A percentile compares a stretch with the other conserved stretches of the same genome.
Conservation (phyloP, 495 filamentous ascomycete species). For the Trichoderma gamsii region DNA sequence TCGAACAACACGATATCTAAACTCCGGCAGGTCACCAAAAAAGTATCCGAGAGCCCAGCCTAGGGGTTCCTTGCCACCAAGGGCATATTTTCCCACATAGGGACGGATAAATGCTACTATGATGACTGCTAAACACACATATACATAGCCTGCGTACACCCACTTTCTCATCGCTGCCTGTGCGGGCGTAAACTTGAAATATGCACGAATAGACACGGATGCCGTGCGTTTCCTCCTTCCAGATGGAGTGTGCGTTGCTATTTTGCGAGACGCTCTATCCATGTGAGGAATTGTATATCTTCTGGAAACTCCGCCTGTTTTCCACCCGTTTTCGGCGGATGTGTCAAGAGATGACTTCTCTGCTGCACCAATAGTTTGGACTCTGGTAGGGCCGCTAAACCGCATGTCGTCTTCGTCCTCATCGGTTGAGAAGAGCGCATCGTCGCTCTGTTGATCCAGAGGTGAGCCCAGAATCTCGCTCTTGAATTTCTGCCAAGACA, state of each 20-base stretch:
- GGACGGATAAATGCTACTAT: conserved; percentile 65
- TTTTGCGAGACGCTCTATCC: conserved; percentile 22
- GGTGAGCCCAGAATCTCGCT: conserved; percentile 22
- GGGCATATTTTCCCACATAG: conserved; percentile 59
- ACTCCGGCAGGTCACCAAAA: conserved; percentile 67
- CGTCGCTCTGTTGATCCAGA: conserved; percentile 16
- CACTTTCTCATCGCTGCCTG: conserved; percentile 75
- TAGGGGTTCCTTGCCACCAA: conserved; percentile 71
- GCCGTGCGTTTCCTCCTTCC: conserved; percentile 62
- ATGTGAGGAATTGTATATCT: conserved; percentile 50
- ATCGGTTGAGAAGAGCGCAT: conserved; percentile 23
- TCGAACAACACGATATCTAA: conserved; percentile 59
- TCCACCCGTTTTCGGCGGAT: background rate
- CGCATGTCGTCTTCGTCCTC: conserved; percentile 18
- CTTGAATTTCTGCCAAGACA: conserved; percentile 28
- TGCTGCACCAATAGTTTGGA: conserved; percentile 1
- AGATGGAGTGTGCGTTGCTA: conserved; percentile 43
- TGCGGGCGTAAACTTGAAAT: conserved; percentile 69
- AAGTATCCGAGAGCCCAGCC: conserved; percentile 90
- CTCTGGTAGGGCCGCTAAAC: background rate
- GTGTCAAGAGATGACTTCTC: background rate
- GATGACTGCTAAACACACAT: conserved; percentile 54
- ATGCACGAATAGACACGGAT: conserved; percentile 61
- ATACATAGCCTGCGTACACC: conserved; percentile 75
- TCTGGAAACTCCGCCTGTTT: conserved; percentile 22